These are phyloP conservation scores for Epichloe typhina DNA, from an alignment of 2,329 filamentous ascomycete species.

Conservation along the genomic window DNA sequence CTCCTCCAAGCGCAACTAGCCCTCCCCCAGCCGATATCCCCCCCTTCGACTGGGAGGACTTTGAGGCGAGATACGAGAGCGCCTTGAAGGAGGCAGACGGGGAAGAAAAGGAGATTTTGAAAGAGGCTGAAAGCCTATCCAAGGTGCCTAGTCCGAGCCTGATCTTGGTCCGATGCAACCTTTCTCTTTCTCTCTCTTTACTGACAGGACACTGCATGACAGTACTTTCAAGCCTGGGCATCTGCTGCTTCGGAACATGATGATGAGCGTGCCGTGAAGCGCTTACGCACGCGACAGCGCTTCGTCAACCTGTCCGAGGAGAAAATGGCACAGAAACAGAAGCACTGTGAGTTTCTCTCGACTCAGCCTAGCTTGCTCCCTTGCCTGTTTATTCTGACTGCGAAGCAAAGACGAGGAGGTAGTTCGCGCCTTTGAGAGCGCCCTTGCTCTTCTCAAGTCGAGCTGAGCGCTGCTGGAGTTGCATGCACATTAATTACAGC, in stretches of 20 bases:
- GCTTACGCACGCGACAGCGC: constrained; percentile 65
- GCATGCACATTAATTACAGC: not conserved
- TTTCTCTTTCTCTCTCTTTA: not conserved
- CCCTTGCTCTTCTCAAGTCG: constrained; percentile 38
- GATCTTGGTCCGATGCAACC: not conserved
- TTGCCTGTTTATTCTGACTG: constrained; percentile 8
- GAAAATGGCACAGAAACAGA: constrained; percentile 57
- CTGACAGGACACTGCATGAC: not conserved
- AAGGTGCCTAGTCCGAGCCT: constrained; percentile 31
- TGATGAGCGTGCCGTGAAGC: constrained; percentile 62
- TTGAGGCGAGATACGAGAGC: constrained; percentile 55
- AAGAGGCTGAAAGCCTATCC: constrained; percentile 55
- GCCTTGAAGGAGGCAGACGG: constrained; percentile 49
- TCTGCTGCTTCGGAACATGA: constrained; percentile 59
- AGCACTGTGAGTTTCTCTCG: constrained; percentile 52
- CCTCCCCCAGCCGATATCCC: constrained; percentile 36
- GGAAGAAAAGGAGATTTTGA: constrained; percentile 50
- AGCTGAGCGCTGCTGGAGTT: constrained; percentile 11
- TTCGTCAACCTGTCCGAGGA: constrained; percentile 65
- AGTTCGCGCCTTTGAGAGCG: constrained; percentile 49
- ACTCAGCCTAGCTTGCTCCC: not conserved
- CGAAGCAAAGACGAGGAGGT: constrained; percentile 33
- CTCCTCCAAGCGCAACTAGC: constrained; percentile 12
- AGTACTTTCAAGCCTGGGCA: constrained; percentile 77
- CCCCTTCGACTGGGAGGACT: constrained; percentile 65